Percentiles rank a stretch among this genome's conserved stretches.
phyloP scores from a whole-genome alignment of 306 rosid genomes.

The Crataegus laevigata region DNA sequence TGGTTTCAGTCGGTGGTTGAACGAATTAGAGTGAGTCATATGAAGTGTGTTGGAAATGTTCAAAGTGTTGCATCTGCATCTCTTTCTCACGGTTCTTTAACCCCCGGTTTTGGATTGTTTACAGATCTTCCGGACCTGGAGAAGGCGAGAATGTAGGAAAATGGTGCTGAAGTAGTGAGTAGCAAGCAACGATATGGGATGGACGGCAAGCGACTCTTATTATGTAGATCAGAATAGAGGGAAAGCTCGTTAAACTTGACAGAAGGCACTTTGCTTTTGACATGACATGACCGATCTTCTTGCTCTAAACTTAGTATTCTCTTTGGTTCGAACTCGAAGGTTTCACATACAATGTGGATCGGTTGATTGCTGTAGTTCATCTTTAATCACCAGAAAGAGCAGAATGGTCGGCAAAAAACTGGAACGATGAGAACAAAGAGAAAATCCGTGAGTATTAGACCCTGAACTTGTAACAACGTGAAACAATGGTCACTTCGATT shows the following conservation, averaged over 20 bases:
- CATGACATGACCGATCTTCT: neutral
- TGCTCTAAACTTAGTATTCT: neutral
- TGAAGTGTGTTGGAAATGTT: neutral
- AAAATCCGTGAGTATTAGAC: too few relatives aligned
- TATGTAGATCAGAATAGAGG: neutral
- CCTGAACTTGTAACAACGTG: too few relatives aligned
- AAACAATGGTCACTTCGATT: too few relatives aligned
- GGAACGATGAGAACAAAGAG: too few relatives aligned
- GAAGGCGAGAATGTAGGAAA: constrained; percentile 61
- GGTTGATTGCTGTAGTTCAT: too few relatives aligned
- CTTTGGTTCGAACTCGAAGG: neutral
- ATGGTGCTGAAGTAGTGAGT: neutral
- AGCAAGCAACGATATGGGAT: neutral
- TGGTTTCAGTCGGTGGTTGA: neutral
- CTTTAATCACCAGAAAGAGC: too few relatives aligned
- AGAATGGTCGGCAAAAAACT: too few relatives aligned
- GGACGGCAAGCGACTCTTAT: neutral
- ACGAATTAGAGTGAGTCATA: neutral
- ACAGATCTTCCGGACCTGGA: constrained; percentile 95
- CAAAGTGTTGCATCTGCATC: neutral
- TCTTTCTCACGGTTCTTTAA: neutral
- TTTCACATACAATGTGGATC: neutral
- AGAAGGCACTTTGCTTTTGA: neutral
- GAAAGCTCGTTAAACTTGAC: neutral
- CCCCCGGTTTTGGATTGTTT: neutral